phyloP scores from a whole-genome alignment of 2,329 filamentous ascomycete genomes.

The Clonostachys byssicola region DNA sequence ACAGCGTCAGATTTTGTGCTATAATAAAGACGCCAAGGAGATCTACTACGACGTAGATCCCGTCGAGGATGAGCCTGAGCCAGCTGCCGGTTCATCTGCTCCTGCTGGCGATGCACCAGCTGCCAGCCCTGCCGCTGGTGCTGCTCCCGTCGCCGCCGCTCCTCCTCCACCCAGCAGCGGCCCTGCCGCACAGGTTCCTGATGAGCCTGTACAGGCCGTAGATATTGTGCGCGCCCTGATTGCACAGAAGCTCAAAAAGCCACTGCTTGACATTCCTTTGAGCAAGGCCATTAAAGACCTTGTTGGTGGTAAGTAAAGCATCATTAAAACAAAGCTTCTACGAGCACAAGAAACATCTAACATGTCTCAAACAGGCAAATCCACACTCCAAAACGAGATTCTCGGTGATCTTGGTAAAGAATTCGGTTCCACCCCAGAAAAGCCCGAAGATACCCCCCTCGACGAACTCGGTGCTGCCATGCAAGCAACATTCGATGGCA shows the following conservation, averaged over 20 bases:
- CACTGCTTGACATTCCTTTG: conserved; percentile 79
- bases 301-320: conserved; percentile 73
- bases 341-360: not conserved
- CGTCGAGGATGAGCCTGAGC: conserved; percentile 80
- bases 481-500: conserved; percentile 98
- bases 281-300: conserved; percentile 98
- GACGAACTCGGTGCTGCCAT: conserved; percentile 94
- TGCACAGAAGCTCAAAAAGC: conserved; percentile 97
- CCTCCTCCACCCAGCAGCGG: conserved; percentile 69
- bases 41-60: conserved; percentile 99
- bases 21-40: conserved; percentile 98
- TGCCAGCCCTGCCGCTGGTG: conserved; percentile 47
- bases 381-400: conserved; percentile 97
- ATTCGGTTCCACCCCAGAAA: conserved; percentile 96
- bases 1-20: conserved; percentile 96
- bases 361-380: conserved; percentile 66
- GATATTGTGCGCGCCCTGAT: conserved; percentile 88
- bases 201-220: conserved; percentile 81
- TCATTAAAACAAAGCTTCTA: not conserved
- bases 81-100: conserved; percentile 29
- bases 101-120: conserved; percentile 46
- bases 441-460: conserved; percentile 94
- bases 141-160: conserved; percentile 50
- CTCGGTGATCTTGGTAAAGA: conserved; percentile 96
- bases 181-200: conserved; percentile 80